Evolutionary conservation across 1,139 yeast species (phyloP).

Genomic region (Candida smagusa): DNA sequence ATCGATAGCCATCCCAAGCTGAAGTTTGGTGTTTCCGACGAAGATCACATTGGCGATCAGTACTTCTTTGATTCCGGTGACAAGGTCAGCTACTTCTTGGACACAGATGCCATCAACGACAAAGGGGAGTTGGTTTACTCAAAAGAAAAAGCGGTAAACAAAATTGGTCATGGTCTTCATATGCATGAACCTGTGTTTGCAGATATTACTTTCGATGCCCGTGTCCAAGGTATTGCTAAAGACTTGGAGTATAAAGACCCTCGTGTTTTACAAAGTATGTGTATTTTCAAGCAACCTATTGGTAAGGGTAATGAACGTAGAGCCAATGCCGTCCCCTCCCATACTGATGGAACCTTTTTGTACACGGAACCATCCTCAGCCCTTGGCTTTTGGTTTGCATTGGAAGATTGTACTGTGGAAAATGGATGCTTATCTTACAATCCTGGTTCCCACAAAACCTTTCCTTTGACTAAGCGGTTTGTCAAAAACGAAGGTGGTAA

Average conservation of each 20-base stretch:
- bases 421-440: slow-evolving; percentile 72
- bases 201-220: slow-evolving; percentile 48
- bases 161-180: slow-evolving; percentile 79
- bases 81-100: slow-evolving; percentile 68
- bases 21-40: slow-evolving; percentile 63
- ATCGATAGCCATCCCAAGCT: slow-evolving; percentile 65
- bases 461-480: slow-evolving; percentile 62
- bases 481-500: slow-evolving; percentile 50
- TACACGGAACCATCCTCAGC: slow-evolving; percentile 72
- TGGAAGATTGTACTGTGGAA: slow-evolving; percentile 64
- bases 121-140: slow-evolving; percentile 50
- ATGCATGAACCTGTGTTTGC: slow-evolving; percentile 47
- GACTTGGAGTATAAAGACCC: slow-evolving; percentile 60
- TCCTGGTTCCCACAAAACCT: slow-evolving; percentile 70
- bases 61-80: slow-evolving; percentile 71
- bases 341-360: slow-evolving; percentile 72
- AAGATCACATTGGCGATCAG: slow-evolving; percentile 68
- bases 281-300: slow-evolving; percentile 71
- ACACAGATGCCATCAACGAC: slow-evolving; percentile 63
- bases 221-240: slow-evolving; percentile 50
- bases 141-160: slow-evolving; percentile 60
- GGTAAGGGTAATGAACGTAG: slow-evolving; percentile 37
- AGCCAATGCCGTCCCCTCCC: slow-evolving; percentile 71
- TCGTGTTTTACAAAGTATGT: slow-evolving; percentile 73
- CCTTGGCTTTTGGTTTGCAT: slow-evolving; percentile 79